Base-by-base conservation (phyloP, 208 protist genomes). In the Wallacemonas sp. region DNA sequence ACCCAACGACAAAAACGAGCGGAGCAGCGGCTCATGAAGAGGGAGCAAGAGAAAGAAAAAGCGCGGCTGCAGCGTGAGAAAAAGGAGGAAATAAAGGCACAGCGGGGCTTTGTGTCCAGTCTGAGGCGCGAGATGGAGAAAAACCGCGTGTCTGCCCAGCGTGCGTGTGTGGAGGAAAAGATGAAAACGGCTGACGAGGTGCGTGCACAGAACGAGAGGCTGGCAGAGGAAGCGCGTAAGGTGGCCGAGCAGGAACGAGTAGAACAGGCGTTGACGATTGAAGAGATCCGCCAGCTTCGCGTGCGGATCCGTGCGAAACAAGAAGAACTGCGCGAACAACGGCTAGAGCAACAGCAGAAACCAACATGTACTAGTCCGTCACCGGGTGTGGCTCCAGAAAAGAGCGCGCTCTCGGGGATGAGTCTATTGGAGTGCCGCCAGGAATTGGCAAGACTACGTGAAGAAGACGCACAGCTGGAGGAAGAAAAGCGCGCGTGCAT, bases 201-300 rank as follows among this genome's bases (percentile, higher is more conserved):
- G 31, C 71, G 62, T 26, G 44, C 49, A 26, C 74, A 88, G 67
- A 84, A 30, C 22, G 71, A 77, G 22, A 36, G 76, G 22, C 66
- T 86, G 33, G 69, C 60, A 17, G 66, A 71, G 22, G 66, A 62
- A 12, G 81, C 67, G 28, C 49, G 75, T 45, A 66, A 77, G 45
- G 77, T 75, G 34, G 61, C 72, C 53, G 77, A 83, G 54, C 58
- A 71, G 62, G 44, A 66, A 26, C 64, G 66, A 24, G 67, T 71
- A 15, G 65, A 82, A 54, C 79, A 81, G 69, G 64, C 77, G 2
- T 31, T 81, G 28, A 39, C 83, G 15, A 92, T 92, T 62, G 70
- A 84, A n/a, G 75, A 89, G 30, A 87, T 92, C 27, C 72, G 75
- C 9, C 56, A 72, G 39, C 62, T 92, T 39, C 81, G 75, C 11